Percentiles rank a stretch among this genome's conserved stretches.
Conservation (phyloP, 345 rosid genomes). For the Gossypium sturtianum region DNA sequence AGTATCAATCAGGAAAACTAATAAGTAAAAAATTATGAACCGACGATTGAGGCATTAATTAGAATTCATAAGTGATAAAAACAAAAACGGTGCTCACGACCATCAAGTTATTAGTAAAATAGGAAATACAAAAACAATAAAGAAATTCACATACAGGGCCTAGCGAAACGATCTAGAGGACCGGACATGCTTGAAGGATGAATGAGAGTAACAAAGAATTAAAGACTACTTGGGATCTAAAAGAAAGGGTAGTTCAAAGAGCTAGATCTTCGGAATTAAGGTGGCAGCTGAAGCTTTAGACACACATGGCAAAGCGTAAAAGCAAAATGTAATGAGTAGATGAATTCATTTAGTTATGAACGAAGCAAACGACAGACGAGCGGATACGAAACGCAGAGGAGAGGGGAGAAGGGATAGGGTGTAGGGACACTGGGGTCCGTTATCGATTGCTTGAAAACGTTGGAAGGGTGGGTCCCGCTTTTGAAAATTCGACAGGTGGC, state of each 20-base stretch:
- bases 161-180: constrained; percentile 51
- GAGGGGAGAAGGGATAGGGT: not conserved
- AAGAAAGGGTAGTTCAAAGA: not conserved
- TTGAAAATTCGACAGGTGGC: constrained; percentile 10
- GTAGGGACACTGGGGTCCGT: not conserved
- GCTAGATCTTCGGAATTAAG: not conserved
- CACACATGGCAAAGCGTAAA: not conserved
- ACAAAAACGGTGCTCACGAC: not conserved
- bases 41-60: not conserved
- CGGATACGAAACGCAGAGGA: not conserved
- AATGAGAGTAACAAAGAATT: not conserved
- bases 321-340: not conserved
- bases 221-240: not conserved
- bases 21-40: not conserved
- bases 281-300: not conserved
- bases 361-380: constrained; percentile 11
- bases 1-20: not conserved
- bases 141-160: constrained; percentile 50
- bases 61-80: not conserved
- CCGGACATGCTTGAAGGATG: constrained; percentile 42
- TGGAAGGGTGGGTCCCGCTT: constrained; percentile 13
- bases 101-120: not conserved
- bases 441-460: not conserved
- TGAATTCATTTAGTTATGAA: not conserved
- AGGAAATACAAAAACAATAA: not conserved